Base-by-base conservation (phyloP, 805 yeast genomes). In the Kluyveromyces starmeri region DNA sequence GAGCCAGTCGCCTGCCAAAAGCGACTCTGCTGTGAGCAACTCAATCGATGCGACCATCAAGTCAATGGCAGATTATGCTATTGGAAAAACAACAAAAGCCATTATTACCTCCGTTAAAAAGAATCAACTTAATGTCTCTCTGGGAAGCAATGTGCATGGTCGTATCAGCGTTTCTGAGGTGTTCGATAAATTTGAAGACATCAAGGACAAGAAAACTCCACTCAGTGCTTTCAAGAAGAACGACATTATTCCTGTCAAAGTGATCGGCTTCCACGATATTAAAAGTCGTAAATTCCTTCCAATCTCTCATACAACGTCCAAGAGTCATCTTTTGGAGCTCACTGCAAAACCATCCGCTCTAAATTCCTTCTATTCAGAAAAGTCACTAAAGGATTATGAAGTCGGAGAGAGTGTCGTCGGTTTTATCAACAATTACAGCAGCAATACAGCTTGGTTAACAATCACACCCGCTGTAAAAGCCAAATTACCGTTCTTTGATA, bases 111-210 rank as follows among this genome's bases (percentile, higher is more conserved):
- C 78, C 1, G 69, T 83, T 23, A 83, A 81, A 52, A 74, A 71
- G 20, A 74, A 83, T 5, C 92, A 83, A 59, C 62, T 88, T 45
- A 77, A 78, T 47, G 81, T 88, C 13, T 70, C 70, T 32, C 63
- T 86, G 29, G 86, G 92, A 35, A 92, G 80, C 40, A 78, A 81
- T 51, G 64, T 76, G 41, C 81, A 73, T 47, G 96, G 94, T 24
- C 73, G 94, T 53, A 60, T 88, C 39, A 94, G 84, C 47, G 65
- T 79, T 12, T 71, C 86, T 12, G 82, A 85, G 57, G 62, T 81
- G 25, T 81, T 72, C 57, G 75, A 73, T 35, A 45, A 55, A 0
- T 56, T 63, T 40, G 57, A 62, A 2, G 78, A 73, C 19, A 79
- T 86, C 30, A 59, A 65, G 35, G 75, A 83, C 50, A 55, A 57